These are phyloP conservation scores for Perilla frutescens DNA, from an alignment of 257 asterid genomes.

Conservation along the genomic window DNA sequence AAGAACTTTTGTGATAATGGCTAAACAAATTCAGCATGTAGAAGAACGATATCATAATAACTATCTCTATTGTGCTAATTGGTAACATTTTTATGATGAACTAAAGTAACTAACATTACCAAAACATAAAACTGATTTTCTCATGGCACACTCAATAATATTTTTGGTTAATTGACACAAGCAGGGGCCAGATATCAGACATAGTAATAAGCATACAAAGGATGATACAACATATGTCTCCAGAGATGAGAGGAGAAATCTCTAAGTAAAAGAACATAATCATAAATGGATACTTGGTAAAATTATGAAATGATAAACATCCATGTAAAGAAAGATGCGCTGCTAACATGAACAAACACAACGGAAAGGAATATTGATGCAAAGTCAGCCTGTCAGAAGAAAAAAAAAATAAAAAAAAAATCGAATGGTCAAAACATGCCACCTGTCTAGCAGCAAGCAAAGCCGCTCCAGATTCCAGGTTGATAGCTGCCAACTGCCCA, in stretches of 20 bases:
- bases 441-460: constrained; percentile 90
- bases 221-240: neutral
- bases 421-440: neutral
- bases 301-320: too few species aligned
- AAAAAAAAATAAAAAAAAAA: neutral
- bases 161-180: neutral
- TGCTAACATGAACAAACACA: neutral
- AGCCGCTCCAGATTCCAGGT: constrained; percentile 75
- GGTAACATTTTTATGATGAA: neutral
- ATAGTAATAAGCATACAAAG: neutral
- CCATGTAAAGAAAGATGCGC: neutral
- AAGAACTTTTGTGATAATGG: constrained; percentile 16
- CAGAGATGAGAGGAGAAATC: neutral
- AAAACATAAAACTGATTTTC: neutral
- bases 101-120: neutral
- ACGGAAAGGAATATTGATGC: neutral
- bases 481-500: constrained; percentile 78
- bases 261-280: neutral
- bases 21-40: constrained; percentile 20
- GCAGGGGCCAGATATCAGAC: neutral
- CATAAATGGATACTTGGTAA: neutral
- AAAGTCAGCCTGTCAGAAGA: neutral
- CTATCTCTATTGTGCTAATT: neutral
- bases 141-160: neutral
- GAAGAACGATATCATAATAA: constrained; percentile 15